These are phyloP conservation scores for Trichoderma oligosporum DNA, from an alignment of 2,329 filamentous ascomycete genomes.

Conservation along the genomic window DNA sequence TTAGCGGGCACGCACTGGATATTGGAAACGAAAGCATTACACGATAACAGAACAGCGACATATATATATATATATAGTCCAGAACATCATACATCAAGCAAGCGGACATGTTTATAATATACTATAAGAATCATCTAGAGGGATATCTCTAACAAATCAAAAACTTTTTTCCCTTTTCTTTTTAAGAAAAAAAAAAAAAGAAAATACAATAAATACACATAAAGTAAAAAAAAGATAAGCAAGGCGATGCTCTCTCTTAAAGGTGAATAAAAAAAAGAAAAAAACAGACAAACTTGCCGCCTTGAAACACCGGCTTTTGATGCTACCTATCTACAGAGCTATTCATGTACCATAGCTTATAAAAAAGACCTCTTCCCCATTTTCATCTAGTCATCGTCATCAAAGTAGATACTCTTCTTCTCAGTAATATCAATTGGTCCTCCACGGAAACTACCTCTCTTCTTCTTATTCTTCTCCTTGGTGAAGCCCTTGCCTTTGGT, in stretches of 20 bases:
- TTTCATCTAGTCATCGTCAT: conserved; percentile 71
- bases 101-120: background rate
- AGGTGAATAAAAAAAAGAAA: background rate
- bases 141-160: background rate
- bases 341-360: background rate
- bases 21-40: background rate
- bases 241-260: background rate
- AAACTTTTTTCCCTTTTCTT: background rate
- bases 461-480: conserved; percentile 99
- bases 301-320: conserved; percentile 29
- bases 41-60: too few species aligned
- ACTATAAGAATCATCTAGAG: background rate
- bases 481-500: conserved; percentile 97
- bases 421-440: conserved; percentile 79
- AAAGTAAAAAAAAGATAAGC: background rate
- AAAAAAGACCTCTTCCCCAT: background rate
- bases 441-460: conserved; percentile 84
- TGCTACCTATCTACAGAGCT: background rate
- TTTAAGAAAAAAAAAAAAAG: background rate
- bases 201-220: background rate
- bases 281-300: background rate
- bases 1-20: background rate
- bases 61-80: too few species aligned
- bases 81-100: background rate
- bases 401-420: conserved; percentile 89